Conservation (phyloP, 208 protist species). For the Lotmaria passim region DNA sequence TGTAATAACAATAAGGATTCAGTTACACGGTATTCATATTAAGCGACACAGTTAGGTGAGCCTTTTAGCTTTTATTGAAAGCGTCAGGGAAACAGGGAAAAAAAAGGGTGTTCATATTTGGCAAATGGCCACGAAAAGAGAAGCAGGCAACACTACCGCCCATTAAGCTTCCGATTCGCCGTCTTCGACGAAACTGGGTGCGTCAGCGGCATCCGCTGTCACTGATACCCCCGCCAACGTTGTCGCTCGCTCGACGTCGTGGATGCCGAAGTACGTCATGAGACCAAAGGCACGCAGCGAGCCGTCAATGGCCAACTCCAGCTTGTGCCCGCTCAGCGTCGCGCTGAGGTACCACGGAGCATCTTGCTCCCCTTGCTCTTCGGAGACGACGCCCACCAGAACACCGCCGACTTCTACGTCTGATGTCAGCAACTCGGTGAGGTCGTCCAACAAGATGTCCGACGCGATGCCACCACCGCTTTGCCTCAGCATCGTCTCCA, state of each 20-base stretch:
- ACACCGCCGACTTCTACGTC: slow-evolving; percentile 70
- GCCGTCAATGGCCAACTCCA: slow-evolving; percentile 84
- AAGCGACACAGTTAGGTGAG: no score
- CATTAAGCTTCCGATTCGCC: slow-evolving; percentile 15
- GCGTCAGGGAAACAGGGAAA: no score
- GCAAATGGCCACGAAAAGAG: no score
- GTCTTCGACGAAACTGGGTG: slow-evolving; percentile 7
- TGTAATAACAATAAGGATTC: no score
- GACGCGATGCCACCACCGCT: slow-evolving; percentile 20
- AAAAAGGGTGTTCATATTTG: no score
- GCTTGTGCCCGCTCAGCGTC: slow-evolving; percentile 77
- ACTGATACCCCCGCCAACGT: background rate
- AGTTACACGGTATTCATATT: no score
- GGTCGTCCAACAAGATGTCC: slow-evolving; percentile 17
- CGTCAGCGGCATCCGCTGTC: background rate
- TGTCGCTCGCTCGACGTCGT: slow-evolving; percentile 21
- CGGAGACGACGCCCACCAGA: slow-evolving; percentile 53
- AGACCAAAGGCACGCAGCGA: slow-evolving; percentile 82
- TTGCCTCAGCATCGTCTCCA: slow-evolving; percentile 39
- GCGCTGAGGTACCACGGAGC: slow-evolving; percentile 82
- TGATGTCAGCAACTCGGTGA: slow-evolving; percentile 39
- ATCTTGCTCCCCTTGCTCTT: slow-evolving; percentile 16
- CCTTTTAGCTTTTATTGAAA: no score
- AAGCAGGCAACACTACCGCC: no score
- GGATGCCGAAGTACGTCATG: slow-evolving; percentile 71